Evolutionary conservation across 1,284 basidiomycete species (phyloP).

Genomic region (Trametes sp.): DNA sequence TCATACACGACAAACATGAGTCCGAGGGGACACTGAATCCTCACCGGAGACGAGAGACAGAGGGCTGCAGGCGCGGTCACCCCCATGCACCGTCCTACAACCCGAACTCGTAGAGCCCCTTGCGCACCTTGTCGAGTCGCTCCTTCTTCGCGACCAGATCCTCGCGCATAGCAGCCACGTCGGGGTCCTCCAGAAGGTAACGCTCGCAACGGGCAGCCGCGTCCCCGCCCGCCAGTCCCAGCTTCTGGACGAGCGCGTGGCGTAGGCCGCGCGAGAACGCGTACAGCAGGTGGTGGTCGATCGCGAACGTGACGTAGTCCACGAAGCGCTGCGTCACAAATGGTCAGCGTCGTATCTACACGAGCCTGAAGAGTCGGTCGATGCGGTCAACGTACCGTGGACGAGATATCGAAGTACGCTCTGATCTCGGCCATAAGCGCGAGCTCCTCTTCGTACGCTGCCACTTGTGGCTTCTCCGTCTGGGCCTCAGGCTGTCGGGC

Average conservation of each 20-base stretch:
- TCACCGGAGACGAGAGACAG: too few species aligned
- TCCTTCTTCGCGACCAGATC: slow-evolving; percentile 42
- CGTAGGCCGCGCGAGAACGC: slow-evolving; percentile 47
- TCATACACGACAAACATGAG: too few species aligned
- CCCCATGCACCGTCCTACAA: too few species aligned
- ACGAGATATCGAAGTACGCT: slow-evolving; percentile 57
- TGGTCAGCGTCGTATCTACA: too few species aligned
- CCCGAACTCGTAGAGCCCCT: slow-evolving; percentile 44
- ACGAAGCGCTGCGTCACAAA: slow-evolving; percentile 49
- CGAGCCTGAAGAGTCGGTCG: too few species aligned
- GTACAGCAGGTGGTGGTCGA: slow-evolving; percentile 53
- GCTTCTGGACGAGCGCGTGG: slow-evolving; percentile 45
- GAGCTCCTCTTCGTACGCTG: slow-evolving; percentile 52
- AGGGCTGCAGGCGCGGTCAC: too few species aligned
- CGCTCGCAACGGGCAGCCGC: slow-evolving; percentile 43
- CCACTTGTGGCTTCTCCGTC: neutral
- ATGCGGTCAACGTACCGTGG: slow-evolving; percentile 44
- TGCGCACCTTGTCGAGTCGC: slow-evolving; percentile 41
- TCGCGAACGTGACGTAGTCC: slow-evolving; percentile 52
- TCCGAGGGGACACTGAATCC: too few species aligned
- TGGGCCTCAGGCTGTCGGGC: neutral
- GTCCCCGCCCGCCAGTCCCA: slow-evolving; percentile 46
- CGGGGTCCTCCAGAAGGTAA: slow-evolving; percentile 52
- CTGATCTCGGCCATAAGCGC: slow-evolving; percentile 56
- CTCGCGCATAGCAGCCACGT: slow-evolving; percentile 44